A percentile compares a stretch with the other conserved stretches of the same genome.
Conservation (phyloP, 768 basidiomycete species). For the Naganishia vishniacii region DNA sequence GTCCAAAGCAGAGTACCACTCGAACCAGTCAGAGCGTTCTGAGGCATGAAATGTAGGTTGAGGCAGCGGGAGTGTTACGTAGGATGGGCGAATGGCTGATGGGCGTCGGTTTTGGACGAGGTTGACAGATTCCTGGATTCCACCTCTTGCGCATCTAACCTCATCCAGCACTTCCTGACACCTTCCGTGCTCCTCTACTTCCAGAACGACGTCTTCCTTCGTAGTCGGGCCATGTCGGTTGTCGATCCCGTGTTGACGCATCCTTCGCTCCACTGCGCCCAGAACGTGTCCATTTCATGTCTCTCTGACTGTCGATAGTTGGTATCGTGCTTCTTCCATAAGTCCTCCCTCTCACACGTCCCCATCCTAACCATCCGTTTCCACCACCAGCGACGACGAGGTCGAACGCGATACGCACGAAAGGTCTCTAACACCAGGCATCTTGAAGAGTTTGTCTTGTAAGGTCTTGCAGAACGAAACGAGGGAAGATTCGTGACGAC, state of each 20-base stretch:
- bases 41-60: slow-evolving; percentile 21
- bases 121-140: no score
- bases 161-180: no score
- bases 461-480: neutral
- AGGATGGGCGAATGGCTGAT: neutral
- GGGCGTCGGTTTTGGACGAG: no score
- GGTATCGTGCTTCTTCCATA: slow-evolving; percentile 4
- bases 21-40: slow-evolving; percentile 9
- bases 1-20: slow-evolving; percentile 15
- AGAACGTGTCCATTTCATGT: slow-evolving; percentile 17
- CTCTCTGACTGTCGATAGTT: slow-evolving; percentile 19
- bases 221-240: no score
- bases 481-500: neutral
- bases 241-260: neutral
- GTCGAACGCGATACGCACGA: slow-evolving; percentile 45
- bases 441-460: slow-evolving; percentile 41
- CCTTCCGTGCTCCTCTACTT: no score
- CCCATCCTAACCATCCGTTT: no score
- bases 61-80: neutral
- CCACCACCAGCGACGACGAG: no score
- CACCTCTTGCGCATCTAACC: no score
- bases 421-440: slow-evolving; percentile 55
- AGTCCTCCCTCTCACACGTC: no score
- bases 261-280: slow-evolving; percentile 15
- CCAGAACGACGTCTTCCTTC: no score